Percentiles rank a stretch among this genome's conserved stretches.
Conservation (phyloP, 2,329 filamentous ascomycete species). For the Pseudogymnoascus sp. region DNA sequence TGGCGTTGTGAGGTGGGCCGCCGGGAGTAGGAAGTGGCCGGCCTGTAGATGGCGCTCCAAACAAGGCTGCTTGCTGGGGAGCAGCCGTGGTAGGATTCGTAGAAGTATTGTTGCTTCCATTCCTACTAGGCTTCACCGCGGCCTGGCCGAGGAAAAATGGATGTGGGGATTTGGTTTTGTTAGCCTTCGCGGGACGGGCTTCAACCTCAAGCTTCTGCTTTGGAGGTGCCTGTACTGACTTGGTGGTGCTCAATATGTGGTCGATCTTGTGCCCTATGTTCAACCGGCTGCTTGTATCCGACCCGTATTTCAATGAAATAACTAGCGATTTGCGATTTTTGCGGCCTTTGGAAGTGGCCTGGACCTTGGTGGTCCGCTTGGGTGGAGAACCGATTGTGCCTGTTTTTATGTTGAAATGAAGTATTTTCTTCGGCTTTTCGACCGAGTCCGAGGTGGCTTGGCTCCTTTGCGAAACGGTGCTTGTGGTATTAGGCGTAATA, state of each 20-base stretch:
- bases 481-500: neutral
- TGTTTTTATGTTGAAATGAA: slow-evolving; percentile 50
- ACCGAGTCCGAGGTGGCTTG: neutral
- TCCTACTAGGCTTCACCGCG: slow-evolving; percentile 21
- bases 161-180: slow-evolving; percentile 32
- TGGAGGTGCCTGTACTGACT: neutral
- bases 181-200: neutral
- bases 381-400: slow-evolving; percentile 56
- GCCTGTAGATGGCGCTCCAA: slow-evolving; percentile 14
- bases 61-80: slow-evolving; percentile 15
- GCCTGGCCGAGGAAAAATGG: slow-evolving; percentile 61
- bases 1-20: slow-evolving; percentile 10
- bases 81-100: slow-evolving; percentile 35
- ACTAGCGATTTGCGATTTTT: slow-evolving; percentile 36
- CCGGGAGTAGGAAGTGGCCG: slow-evolving; percentile 7
- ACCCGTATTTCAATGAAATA: slow-evolving; percentile 52
- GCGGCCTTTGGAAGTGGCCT: slow-evolving; percentile 25
- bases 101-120: slow-evolving; percentile 15
- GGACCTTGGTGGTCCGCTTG: slow-evolving; percentile 19
- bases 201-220: slow-evolving; percentile 15
- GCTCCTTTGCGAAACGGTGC: neutral
- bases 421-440: slow-evolving; percentile 39
- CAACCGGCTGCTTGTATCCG: slow-evolving; percentile 35
- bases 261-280: slow-evolving; percentile 53
- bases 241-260: slow-evolving; percentile 41